Conservation (phyloP, 2,329 filamentous ascomycete genomes). For the Trichoderma sp. region DNA sequence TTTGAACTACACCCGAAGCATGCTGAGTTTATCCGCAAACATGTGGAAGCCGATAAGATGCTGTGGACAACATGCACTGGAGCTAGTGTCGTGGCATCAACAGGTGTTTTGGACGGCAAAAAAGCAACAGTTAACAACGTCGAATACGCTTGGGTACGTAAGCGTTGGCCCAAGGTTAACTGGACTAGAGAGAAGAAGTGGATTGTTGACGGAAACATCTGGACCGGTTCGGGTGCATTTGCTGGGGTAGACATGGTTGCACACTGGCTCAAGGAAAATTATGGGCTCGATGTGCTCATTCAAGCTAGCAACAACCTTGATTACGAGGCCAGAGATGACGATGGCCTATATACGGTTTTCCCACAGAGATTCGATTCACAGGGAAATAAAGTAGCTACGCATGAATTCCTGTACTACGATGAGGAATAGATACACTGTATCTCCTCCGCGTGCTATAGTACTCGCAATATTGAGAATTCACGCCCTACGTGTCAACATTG, state of each 20-base stretch:
- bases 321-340: slow-evolving; percentile 35
- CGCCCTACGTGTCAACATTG: neutral
- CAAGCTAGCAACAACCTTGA: slow-evolving; percentile 29
- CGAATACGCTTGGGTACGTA: slow-evolving; percentile 29
- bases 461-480: neutral
- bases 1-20: slow-evolving; percentile 32
- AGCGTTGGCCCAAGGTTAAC: slow-evolving; percentile 39
- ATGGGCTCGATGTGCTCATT: slow-evolving; percentile 30
- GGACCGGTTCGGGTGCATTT: slow-evolving; percentile 44
- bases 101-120: slow-evolving; percentile 42
- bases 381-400: neutral
- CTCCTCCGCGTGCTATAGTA: neutral
- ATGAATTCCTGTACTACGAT: neutral
- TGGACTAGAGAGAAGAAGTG: slow-evolving; percentile 45
- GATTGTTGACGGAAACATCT: slow-evolving; percentile 44
- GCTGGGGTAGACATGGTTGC: slow-evolving; percentile 46
- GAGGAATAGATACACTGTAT: neutral
- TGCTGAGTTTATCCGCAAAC: slow-evolving; percentile 32
- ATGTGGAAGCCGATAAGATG: slow-evolving; percentile 35
- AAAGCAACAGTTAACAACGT: slow-evolving; percentile 43
- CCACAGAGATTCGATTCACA: slow-evolving; percentile 28
- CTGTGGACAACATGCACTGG: slow-evolving; percentile 40
- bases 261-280: slow-evolving; percentile 38
- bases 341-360: slow-evolving; percentile 31
- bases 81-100: slow-evolving; percentile 29